Evolutionary conservation across 2,329 filamentous ascomycete species (phyloP).

Genomic region (Pseudocercospora fijiensis): DNA sequence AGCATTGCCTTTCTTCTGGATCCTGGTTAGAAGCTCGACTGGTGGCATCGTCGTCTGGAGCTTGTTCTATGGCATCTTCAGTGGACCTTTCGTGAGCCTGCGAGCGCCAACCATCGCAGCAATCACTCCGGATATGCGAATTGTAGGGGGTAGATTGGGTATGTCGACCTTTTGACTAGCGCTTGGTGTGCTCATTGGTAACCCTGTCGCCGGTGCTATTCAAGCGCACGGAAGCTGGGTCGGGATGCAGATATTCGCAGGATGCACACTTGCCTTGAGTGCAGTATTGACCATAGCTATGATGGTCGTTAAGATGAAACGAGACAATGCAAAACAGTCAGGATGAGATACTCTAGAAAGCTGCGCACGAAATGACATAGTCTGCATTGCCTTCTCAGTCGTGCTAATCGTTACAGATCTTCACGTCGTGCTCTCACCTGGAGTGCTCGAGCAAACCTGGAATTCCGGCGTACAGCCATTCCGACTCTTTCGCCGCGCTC

Average conservation of each 20-base stretch:
- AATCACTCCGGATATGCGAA: constrained; percentile 19
- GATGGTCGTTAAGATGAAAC: too few relatives aligned
- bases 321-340: too few relatives aligned
- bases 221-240: constrained; percentile 17
- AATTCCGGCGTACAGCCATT: background rate
- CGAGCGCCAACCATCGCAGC: constrained; percentile 40
- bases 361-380: too few relatives aligned
- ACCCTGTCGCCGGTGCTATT: constrained; percentile 29
- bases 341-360: too few relatives aligned
- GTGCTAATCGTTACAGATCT: too few relatives aligned
- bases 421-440: background rate
- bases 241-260: constrained; percentile 29
- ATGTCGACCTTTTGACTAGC: constrained; percentile 29
- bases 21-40: constrained; percentile 32
- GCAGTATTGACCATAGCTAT: too few relatives aligned
- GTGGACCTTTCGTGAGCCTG: constrained; percentile 44
- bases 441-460: background rate
- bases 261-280: background rate
- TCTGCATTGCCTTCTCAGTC: too few relatives aligned
- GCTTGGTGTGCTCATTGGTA: constrained; percentile 28
- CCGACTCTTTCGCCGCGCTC: too few relatives aligned
- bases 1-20: constrained; percentile 38
- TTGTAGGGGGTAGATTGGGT: constrained; percentile 29
- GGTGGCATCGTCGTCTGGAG: constrained; percentile 41
- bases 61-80: constrained; percentile 48